Evolutionary conservation across 2,329 filamentous ascomycete genomes (phyloP).

Genomic region (Grosmannia clavigera): DNA sequence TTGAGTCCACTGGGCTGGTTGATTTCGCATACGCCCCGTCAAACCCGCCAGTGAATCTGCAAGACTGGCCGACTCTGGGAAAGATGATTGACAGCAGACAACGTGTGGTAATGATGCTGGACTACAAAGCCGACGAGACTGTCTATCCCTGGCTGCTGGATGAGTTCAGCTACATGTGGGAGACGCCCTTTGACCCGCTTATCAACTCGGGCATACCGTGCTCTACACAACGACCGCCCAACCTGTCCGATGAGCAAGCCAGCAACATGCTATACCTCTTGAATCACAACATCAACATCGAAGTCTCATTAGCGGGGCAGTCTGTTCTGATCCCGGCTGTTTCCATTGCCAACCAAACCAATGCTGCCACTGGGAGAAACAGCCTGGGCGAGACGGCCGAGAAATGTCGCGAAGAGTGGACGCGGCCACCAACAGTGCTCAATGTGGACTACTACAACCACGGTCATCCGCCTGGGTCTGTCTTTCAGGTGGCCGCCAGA

Average conservation of each 20-base stretch:
- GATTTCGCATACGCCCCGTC: conserved; percentile 64
- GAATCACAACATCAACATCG: conserved; percentile 84
- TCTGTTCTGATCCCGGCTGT: conserved; percentile 61
- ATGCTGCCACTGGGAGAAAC: conserved; percentile 50
- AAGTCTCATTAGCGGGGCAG: conserved; percentile 54
- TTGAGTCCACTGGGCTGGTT: conserved; percentile 59
- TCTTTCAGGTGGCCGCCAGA: conserved; percentile 60
- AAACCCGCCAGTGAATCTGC: conserved; percentile 54
- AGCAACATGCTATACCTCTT: conserved; percentile 61
- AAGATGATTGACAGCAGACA: conserved; percentile 61
- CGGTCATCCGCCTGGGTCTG: conserved; percentile 53
- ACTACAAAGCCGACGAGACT: conserved; percentile 71
- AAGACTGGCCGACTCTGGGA: conserved; percentile 74
- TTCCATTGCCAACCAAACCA: conserved; percentile 58
- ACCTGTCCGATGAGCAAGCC: conserved; percentile 39
- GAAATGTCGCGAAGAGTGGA: conserved; percentile 53
- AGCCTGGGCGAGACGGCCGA: conserved; percentile 52
- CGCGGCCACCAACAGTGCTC: conserved; percentile 60
- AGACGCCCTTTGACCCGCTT: conserved; percentile 69
- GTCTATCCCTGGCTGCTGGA: conserved; percentile 75
- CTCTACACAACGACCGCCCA: conserved; percentile 61
- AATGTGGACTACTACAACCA: conserved; percentile 79
- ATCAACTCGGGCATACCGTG: conserved; percentile 55
- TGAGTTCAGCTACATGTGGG: conserved; percentile 81
- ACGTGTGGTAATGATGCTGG: conserved; percentile 69